Base-by-base conservation (phyloP, 805 yeast species). In the Suhomyces faveliae region DNA sequence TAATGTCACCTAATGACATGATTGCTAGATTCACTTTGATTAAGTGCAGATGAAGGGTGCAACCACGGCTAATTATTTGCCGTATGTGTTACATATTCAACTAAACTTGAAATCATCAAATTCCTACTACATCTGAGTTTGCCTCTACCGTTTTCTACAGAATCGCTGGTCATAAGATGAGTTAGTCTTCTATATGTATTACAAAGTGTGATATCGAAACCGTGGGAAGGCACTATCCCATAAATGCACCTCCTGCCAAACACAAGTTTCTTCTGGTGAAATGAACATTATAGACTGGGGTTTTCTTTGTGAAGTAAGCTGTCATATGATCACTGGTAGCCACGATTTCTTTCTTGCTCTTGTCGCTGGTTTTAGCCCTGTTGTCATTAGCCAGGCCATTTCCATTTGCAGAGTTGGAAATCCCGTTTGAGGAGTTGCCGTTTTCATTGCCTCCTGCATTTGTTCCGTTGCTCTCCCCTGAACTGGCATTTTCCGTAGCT, bases 281-380 rank as follows among this genome's bases (percentile, higher is more conserved):
- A 60, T 86, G 90, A 29, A 94, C 96, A 58, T 88, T 89, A 71
- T 85, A 94, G 22, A 94, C 94, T 3, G 97, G 96, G 0, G 97
- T 90, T 66, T 84, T 85, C 68, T 90, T 94, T 0, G 99, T 92
- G 67, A 88, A 88, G 64, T 86, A 94, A 17, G 94, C 94, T 3
- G 96, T 90, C 82, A 94, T 79, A 59, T 92, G 95, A 66, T 94
- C 99, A 43, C 82, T 79, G 2, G 95, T 81, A 9, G 96, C 90
- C n/a, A 83, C 77, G 21, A 87, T 78, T 51, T 89, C 92, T 58
- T 80, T 77, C 50, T 85, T 78, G 49, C 81, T 75, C 49, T 73
- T 74, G 48, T 78, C 83, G 50, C 77, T 80, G 29, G 53, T 49
- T 49, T 51, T 50, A 19, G 48, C 48, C 25, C 46, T 44, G 8